Base-by-base conservation (phyloP, 1,139 yeast genomes). In the Candida sanyaensis region DNA sequence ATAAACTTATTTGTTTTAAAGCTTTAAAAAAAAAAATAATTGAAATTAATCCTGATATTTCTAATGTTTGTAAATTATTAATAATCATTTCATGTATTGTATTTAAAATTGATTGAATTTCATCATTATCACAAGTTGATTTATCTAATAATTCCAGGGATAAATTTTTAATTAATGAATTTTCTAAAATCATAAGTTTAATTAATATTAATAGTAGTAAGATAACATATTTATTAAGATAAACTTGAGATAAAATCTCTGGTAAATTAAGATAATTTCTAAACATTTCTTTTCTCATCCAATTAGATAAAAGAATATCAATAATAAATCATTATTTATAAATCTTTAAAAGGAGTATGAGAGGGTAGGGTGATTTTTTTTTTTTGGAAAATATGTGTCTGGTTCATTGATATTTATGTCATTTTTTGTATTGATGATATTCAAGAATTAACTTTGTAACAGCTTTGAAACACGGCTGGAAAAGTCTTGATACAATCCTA, bases 171-270 rank as follows among this genome's bases (percentile, higher is more conserved):
- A 65, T 49, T 1, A 86, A 53, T 0, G 84, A 69, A 4, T 51
- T 59, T 29, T 75, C 67, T 56, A 85, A 83, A 1, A 85, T 55
- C 4, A 68, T 55, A 1, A 86, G 51, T 54, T 85, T 85, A 6
- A 83, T 42, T 1, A 79, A 61, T 5, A 83, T 64, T 3, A 85
- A 58, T 0, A 73, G 50, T 5, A 80, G 46, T 1, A 76, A 56
- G 2, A 85, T 54, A 0, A 88, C 73, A 58, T 76, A 80, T 53
- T 75, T 75, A 60, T 84, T 84, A 24, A 84, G 58, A 78, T 86
- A 83, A 5, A 78, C 61, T 56, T 86, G 91, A 2, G 85, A 71
- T 7, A 83, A 55, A 41, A 75, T 59, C 52, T 84, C 90, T 21
- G 64, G 46, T 17, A 66, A 55, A 42, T 61, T 61, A 42, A 72